Conservation (phyloP, 768 basidiomycete species). For the Naganishia kalamii region DNA sequence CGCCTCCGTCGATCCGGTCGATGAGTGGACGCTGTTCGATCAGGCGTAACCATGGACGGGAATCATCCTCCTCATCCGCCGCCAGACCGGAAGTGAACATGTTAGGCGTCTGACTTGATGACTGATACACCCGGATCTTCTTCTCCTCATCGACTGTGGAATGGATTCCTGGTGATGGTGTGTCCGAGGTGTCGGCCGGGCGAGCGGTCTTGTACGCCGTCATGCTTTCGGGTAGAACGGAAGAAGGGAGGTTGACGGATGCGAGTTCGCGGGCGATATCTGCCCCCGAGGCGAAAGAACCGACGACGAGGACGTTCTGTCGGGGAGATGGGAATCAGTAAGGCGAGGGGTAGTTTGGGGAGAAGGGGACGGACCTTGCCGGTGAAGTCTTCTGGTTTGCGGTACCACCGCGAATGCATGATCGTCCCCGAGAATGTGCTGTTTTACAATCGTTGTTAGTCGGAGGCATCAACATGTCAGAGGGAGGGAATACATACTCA, state of each 20-base stretch:
- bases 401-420: slow-evolving; percentile 46
- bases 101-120: slow-evolving; percentile 26
- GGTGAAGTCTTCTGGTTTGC: slow-evolving; percentile 32
- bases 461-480: not conserved
- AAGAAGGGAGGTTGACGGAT: slow-evolving; percentile 7
- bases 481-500: slow-evolving; percentile 23
- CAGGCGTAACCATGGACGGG: slow-evolving; percentile 37
- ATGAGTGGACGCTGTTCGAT: slow-evolving; percentile 21
- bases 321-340: not conserved
- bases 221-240: slow-evolving; percentile 19
- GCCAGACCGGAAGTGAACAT: slow-evolving; percentile 5
- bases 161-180: not conserved
- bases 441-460: not conserved
- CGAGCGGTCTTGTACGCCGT: not conserved
- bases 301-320: slow-evolving; percentile 46
- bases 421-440: slow-evolving; percentile 41
- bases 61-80: not conserved
- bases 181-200: slow-evolving; percentile 25
- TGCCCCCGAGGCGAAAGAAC: slow-evolving; percentile 47
- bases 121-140: slow-evolving; percentile 35
- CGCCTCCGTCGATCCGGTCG: slow-evolving; percentile 24
- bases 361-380: slow-evolving; percentile 27
- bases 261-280: slow-evolving; percentile 45
- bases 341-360: not conserved
- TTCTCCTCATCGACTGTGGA: not conserved